Conservation (phyloP, 805 yeast genomes). For the Yamadazyma insecticola region DNA sequence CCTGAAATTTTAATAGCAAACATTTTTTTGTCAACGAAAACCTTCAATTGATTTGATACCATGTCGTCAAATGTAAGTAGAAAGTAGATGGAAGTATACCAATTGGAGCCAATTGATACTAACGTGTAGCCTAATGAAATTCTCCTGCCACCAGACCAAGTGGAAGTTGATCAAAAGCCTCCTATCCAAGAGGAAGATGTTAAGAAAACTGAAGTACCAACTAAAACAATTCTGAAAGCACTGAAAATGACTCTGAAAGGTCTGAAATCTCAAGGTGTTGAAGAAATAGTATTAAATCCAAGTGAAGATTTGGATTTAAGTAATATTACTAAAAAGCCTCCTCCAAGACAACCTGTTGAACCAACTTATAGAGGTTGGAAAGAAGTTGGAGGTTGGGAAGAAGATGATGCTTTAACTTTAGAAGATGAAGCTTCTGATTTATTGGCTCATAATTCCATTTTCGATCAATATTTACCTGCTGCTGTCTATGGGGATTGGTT, state of each 20-base stretch:
- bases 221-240: slow-evolving; percentile 2
- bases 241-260: no score
- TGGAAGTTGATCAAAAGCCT: slow-evolving; percentile 7
- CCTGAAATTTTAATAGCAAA: no score
- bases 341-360: slow-evolving; percentile 49
- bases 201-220: slow-evolving; percentile 6
- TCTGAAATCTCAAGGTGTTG: no score
- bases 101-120: slow-evolving; percentile 1
- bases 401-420: slow-evolving; percentile 55
- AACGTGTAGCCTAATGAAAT: slow-evolving; percentile 12
- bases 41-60: slow-evolving; percentile 2
- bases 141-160: slow-evolving; percentile 10
- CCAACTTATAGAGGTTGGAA: slow-evolving; percentile 90
- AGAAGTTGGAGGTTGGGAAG: slow-evolving; percentile 86
- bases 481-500: slow-evolving; percentile 92
- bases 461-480: slow-evolving; percentile 75
- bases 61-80: slow-evolving; percentile 11
- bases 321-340: slow-evolving; percentile 29
- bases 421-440: slow-evolving; percentile 75
- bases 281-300: slow-evolving; percentile 16
- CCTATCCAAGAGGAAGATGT: slow-evolving; percentile 7
- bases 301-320: slow-evolving; percentile 36
- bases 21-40: no score
- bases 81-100: neutral
- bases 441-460: slow-evolving; percentile 60